Base-by-base conservation (phyloP, 2,329 filamentous ascomycete species). In the Ascocoryne sarcoides region DNA sequence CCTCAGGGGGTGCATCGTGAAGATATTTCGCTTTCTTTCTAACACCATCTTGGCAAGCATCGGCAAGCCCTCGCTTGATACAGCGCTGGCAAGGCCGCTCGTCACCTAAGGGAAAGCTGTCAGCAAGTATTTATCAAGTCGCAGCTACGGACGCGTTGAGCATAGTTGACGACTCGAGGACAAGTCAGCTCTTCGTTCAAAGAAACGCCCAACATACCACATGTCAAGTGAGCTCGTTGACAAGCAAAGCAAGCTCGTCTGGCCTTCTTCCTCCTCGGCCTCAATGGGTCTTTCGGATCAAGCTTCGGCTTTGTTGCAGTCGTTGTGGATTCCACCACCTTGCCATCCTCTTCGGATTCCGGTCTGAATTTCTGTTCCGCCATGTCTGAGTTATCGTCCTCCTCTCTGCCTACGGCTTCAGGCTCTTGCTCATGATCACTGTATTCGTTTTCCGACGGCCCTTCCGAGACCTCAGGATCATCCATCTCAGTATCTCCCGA, bases 1-100 rank as follows among this genome's bases (percentile, higher is more conserved):
- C 88, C 60, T 93, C 88, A 38, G 87, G 79, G 26, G 90, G 89
- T 18, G 90, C 88, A 71, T 96, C 92, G 59, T 96, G 89, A 42
- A 98, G 83, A 62, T 98, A 98, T 63, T 98, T 98, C 38, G 92
- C 92, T 72, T 96, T 98, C 65, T 98, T 98, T 48, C 92, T 83
- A 37, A 96, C 88, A 39, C 92, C 92, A 60, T 98, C 92, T 62
- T 95, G 88, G 59, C 92, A 98, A 46, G 79, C 79, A 60, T 95
- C 88, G 56, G 88, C 84, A 16, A 96, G 75, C 33, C 87, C 86
- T 54, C 92, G 82, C 64, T 95, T 95, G 54, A 96, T 87, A 62
- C 92, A 98, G 57, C 92, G 75, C 58, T 88, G 79, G 61, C 92
- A 98, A 39, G 92, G 92, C 53, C 92, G 76, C 63, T 98, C 90